Evolutionary conservation across 176 grass and related monocot genomes (phyloP), one percentile per base, ranked within the genome.

Genomic region (Echinochloa phyllopogon): DNA sequence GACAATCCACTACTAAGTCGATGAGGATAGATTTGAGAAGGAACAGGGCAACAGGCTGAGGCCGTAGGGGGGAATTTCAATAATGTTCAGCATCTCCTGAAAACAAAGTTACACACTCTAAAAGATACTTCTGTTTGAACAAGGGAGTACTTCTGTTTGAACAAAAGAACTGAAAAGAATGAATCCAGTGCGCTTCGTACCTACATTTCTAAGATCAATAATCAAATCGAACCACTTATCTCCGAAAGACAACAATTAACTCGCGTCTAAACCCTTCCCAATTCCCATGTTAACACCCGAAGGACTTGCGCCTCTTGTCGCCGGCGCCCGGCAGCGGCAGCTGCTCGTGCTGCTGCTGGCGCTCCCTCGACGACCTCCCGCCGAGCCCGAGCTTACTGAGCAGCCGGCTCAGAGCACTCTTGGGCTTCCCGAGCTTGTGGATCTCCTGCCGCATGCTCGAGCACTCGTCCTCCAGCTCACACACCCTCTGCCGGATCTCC

Each of bases 381-480:
- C 83, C 68, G 71, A 94, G 39, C 33, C 88, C 84, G 37, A 97
- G 83, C 82, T 86, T 97, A 53, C 21, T 61, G 17, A 80, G 76
- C 27, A 97, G 74, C 37, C 76, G 78, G 24, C 74, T 84, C 57
- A 91, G 81, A 10, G 83, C 78, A 23, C 77, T 81, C 69, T 88
- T 92, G 21, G 92, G 69, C 81, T 89, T 97, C 12, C 47, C 86
- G 1, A 87, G 88, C 63, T 84, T 88, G 45, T 87, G 52, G 57
- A 97, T 69, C 69, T 97, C 82, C 63, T 90, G 76, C 75, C 75
- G 82, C 82, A 97, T 90, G 80, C 69, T 83, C 29, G 86, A 89
- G 82, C 94, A 97, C 75, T 94, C 87, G 2, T 74, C 86, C 85
- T 97, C 89, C 15, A 94, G 91, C 48, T 88, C 85, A 23, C 59